Base-by-base conservation (phyloP, 306 rosid genomes). In the Rosa persica region DNA sequence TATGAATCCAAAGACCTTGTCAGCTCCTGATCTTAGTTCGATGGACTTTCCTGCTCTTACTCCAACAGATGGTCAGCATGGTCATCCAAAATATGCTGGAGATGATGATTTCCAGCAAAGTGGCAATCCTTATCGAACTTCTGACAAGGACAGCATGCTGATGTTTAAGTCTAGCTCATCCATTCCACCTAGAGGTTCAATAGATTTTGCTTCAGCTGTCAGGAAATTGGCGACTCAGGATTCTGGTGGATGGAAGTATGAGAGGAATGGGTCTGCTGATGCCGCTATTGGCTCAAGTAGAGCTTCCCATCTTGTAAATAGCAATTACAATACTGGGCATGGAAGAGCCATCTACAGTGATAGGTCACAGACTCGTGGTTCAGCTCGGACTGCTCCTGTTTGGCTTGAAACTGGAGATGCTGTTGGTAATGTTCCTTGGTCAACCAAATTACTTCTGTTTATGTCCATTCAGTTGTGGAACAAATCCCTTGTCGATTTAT, bases 381-480 rank as follows among this genome's bases (percentile, higher is more conserved):
- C 98, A 82, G 55, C 91, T 82, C 88, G 93, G 76, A 77, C 89
- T 69, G 89, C 97, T 70, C 97, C 98, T 17, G 85, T 88, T 75
- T 94, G 98, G 98, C 97, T 94, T 81, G 98, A 94, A 85, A 94
- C 98, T 19, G 98, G 98, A 60, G 98, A 94, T 8, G 85, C 97
- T 55, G 98, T 92, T 70, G 98, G 98, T 94, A 94, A 89, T 91
- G 82, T 85, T 85, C 74, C 64, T 71, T 73, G 78, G 79, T 76
- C 82, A 76, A 80, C 67, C 80, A 60, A 81, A 51, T 67, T 75
- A 58, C 22, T 72, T 87, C 69, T 80, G 78, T 83, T 78, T 87
- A 27, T 87, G 66, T 83, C 73, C 80, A 48, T 85, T 83, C 78
- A 81, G 78, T 66, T 83, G 51, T 82, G 74, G 80, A 73, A 58